phyloP scores from a whole-genome alignment of 2,329 filamentous ascomycete species.

The Scedosporium boydii region DNA sequence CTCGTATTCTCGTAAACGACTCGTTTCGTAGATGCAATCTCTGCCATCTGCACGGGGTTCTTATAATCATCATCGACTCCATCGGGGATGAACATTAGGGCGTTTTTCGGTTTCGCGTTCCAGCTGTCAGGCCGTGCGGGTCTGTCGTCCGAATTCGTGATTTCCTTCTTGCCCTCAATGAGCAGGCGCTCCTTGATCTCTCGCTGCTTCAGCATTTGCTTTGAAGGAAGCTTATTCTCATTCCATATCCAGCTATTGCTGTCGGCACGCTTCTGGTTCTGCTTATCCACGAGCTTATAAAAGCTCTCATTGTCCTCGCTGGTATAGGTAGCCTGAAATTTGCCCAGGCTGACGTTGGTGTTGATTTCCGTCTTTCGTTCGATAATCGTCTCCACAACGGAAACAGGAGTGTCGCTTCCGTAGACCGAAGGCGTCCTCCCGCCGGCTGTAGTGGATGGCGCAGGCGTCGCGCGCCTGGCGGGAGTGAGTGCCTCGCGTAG shows the following conservation, averaged over 20 bases:
- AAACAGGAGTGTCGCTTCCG: conserved; percentile 64
- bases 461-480: conserved; percentile 33
- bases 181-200: conserved; percentile 46
- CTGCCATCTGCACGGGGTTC: conserved; percentile 59
- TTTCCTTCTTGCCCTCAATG: conserved; percentile 40
- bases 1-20: conserved; percentile 81
- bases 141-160: conserved; percentile 58
- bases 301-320: conserved; percentile 98
- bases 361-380: conserved; percentile 46
- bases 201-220: conserved; percentile 63
- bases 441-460: conserved; percentile 17
- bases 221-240: conserved; percentile 78
- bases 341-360: conserved; percentile 68
- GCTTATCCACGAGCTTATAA: conserved; percentile 81
- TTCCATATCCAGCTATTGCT: conserved; percentile 86
- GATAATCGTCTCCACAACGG: conserved; percentile 32
- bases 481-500: conserved; percentile 77
- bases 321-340: conserved; percentile 88
- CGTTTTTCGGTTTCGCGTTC: conserved; percentile 66
- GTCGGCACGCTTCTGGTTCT: conserved; percentile 74
- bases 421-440: conserved; percentile 55
- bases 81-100: conserved; percentile 76
- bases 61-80: conserved; percentile 48
- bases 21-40: conserved; percentile 61
- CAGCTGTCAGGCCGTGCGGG: conserved; percentile 71